These are phyloP conservation scores for Knufia petricola DNA, from an alignment of 2,329 filamentous ascomycete species.

Conservation along the genomic window DNA sequence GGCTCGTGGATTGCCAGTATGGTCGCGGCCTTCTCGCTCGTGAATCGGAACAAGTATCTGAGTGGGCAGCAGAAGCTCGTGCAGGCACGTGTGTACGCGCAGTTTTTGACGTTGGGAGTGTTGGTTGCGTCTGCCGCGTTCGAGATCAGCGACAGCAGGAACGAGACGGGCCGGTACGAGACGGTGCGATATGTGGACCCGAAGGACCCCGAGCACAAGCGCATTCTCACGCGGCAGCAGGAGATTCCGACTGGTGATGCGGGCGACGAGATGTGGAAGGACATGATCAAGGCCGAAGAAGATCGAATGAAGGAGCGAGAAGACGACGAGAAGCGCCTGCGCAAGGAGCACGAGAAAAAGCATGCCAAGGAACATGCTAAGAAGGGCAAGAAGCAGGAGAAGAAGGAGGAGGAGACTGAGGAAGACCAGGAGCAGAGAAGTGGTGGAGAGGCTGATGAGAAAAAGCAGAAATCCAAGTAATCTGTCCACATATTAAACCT, in stretches of 20 bases:
- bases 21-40: slow-evolving; percentile 61
- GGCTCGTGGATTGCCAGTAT: slow-evolving; percentile 73
- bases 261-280: slow-evolving; percentile 65
- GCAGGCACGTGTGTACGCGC: slow-evolving; percentile 88
- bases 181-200: slow-evolving; percentile 72
- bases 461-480: not conserved
- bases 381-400: slow-evolving; percentile 17
- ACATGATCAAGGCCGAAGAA: slow-evolving; percentile 42
- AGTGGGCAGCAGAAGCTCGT: slow-evolving; percentile 76
- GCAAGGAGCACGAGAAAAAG: slow-evolving; percentile 24
- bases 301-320: slow-evolving; percentile 35
- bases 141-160: slow-evolving; percentile 68
- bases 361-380: slow-evolving; percentile 1
- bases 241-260: slow-evolving; percentile 7
- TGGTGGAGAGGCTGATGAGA: not conserved
- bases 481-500: no score
- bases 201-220: slow-evolving; percentile 71
- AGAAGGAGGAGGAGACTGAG: slow-evolving; percentile 19
- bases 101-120: slow-evolving; percentile 77
- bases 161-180: slow-evolving; percentile 58
- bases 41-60: slow-evolving; percentile 68
- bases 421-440: slow-evolving; percentile 13
- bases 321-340: slow-evolving; percentile 27
- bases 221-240: slow-evolving; percentile 55
- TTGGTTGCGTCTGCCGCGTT: slow-evolving; percentile 73